These are phyloP conservation scores for Aspergillus neotritici DNA, from an alignment of 2,329 filamentous ascomycete species.

Conservation along the genomic window DNA sequence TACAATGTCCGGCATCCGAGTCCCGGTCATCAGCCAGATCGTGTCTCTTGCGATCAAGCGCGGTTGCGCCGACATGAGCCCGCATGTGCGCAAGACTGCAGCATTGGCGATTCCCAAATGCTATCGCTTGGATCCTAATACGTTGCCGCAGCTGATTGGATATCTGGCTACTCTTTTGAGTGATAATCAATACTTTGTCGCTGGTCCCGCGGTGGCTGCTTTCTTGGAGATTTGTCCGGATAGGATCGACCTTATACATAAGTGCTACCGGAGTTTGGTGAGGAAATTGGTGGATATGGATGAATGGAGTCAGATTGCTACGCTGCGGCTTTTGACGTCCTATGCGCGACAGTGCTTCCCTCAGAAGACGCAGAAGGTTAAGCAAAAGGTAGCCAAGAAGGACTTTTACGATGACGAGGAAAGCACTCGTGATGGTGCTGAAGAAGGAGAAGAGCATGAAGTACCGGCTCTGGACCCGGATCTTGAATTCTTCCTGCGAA, in stretches of 20 bases:
- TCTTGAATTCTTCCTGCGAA: constrained; percentile 71
- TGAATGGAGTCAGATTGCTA: constrained; percentile 91
- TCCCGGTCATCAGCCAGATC: constrained; percentile 96
- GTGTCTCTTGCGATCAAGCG: constrained; percentile 94
- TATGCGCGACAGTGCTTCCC: constrained; percentile 90
- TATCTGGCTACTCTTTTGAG: constrained; percentile 72
- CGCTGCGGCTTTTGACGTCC: constrained; percentile 70
- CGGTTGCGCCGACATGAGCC: constrained; percentile 88
- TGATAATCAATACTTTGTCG: constrained; percentile 95
- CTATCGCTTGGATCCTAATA: constrained; percentile 81
- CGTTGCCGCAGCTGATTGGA: constrained; percentile 76
- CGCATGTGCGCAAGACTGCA: constrained; percentile 85
- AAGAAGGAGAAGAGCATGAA: constrained; percentile 48
- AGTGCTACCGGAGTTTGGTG: constrained; percentile 77
- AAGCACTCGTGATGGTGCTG: constrained; percentile 34
- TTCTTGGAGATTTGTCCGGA: constrained; percentile 88
- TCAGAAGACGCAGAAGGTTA: constrained; percentile 54
- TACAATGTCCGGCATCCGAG: constrained; percentile 96
- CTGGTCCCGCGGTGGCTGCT: constrained; percentile 82
- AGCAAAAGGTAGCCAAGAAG: constrained; percentile 56
- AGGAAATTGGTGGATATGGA: constrained; percentile 98
- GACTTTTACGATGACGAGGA: constrained; percentile 75
- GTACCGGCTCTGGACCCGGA: constrained; percentile 68
- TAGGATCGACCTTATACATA: constrained; percentile 79
- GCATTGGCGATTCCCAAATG: constrained; percentile 94